Percentiles rank a stretch among this genome's conserved stretches.
Evolutionary conservation across 2,329 filamentous ascomycete genomes (phyloP).

Genomic region (Seiridium unicorne): DNA sequence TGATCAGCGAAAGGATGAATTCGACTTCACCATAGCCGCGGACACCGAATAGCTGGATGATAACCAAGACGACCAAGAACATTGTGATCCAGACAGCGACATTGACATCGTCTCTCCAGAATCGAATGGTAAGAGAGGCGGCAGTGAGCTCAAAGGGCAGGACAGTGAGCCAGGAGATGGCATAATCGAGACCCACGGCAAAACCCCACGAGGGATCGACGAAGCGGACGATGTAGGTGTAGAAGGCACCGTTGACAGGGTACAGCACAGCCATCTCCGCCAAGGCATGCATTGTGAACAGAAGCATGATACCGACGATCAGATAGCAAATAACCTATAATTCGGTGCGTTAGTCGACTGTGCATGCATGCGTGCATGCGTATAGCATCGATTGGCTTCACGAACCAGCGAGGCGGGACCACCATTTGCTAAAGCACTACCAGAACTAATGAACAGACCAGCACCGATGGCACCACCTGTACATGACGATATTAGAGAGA

Average conservation of each 20-base stretch:
- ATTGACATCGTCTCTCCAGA: conserved; percentile 50
- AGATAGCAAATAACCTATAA: conserved; percentile 44
- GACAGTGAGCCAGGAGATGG: conserved; percentile 46
- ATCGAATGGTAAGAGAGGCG: conserved; percentile 51
- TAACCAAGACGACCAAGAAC: conserved; percentile 49
- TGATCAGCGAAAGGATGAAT: conserved; percentile 56
- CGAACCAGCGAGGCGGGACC: conserved; percentile 50
- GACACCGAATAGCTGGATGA: conserved; percentile 56
- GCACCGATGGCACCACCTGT: conserved; percentile 43
- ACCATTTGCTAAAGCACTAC: conserved; percentile 56
- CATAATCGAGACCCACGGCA: conserved; percentile 53
- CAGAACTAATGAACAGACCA: conserved; percentile 71
- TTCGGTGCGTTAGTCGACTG: neutral
- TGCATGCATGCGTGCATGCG: no score
- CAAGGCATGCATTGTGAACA: conserved; percentile 58
- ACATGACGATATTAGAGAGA: neutral
- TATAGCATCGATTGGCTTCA: conserved; percentile 6
- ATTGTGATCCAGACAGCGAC: conserved; percentile 55
- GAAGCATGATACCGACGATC: conserved; percentile 57
- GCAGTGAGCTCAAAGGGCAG: conserved; percentile 55
- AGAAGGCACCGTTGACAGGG: conserved; percentile 62
- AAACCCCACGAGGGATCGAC: conserved; percentile 60
- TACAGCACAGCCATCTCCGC: conserved; percentile 60
- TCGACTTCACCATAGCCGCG: conserved; percentile 60
- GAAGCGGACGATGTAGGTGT: conserved; percentile 60